Evolutionary conservation across 305 asterid genomes (phyloP).

Genomic region (Striga hermonthica): DNA sequence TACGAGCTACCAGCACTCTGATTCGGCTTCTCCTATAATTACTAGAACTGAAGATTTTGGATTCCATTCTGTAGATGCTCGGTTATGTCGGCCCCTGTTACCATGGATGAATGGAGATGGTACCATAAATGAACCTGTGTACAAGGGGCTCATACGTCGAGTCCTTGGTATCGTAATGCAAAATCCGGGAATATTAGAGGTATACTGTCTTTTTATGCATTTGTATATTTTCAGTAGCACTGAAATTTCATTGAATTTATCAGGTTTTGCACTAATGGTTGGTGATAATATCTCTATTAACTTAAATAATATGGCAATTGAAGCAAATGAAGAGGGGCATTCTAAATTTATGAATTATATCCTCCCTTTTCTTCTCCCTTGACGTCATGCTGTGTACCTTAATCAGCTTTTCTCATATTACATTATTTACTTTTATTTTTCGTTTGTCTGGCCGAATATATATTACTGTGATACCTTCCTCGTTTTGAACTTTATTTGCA

Average conservation of each 20-base stretch:
- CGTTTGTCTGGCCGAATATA: slow-evolving; percentile 5
- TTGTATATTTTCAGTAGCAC: slow-evolving; percentile 11
- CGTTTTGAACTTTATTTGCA: slow-evolving; percentile 34
- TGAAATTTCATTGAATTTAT: background rate
- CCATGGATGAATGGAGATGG: slow-evolving; percentile 96
- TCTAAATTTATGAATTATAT: background rate
- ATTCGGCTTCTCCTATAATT: slow-evolving; percentile 35
- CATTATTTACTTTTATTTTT: background rate
- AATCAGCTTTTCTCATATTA: background rate
- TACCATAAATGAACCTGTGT: slow-evolving; percentile 65
- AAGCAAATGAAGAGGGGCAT: background rate
- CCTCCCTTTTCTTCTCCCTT: no score
- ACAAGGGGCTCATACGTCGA: slow-evolving; percentile 79
- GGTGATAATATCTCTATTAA: slow-evolving; percentile 14
- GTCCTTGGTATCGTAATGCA: slow-evolving; percentile 83
- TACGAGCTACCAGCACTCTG: slow-evolving; percentile 36
- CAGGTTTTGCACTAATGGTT: slow-evolving; percentile 15
- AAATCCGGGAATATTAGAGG: slow-evolving; percentile 93
- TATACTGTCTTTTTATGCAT: slow-evolving; percentile 29
- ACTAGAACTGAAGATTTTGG: slow-evolving; percentile 34
- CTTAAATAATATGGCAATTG: background rate
- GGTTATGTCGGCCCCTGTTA: slow-evolving; percentile 53
- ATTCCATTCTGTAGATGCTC: slow-evolving; percentile 39
- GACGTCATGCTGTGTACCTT: slow-evolving; percentile 14
- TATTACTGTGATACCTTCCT: slow-evolving; percentile 16